Conservation (phyloP, 352 stramenopile species). For the Pythium rhizo-oryzae region DNA sequence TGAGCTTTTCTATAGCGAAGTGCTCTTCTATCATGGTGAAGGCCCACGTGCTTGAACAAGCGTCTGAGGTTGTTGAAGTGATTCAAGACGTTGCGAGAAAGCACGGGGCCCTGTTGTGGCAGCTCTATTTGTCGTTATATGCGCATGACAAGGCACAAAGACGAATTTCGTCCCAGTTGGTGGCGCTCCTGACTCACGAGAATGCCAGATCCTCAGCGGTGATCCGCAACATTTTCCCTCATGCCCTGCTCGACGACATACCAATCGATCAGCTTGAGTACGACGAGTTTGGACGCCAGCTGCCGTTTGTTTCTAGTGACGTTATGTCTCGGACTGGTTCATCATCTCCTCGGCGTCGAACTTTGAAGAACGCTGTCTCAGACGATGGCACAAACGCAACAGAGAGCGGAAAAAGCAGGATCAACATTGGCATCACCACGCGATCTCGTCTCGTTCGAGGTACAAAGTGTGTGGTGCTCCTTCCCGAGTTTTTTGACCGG, state of each 20-base stretch:
- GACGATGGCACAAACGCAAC: slow-evolving; percentile 68
- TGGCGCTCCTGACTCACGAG: slow-evolving; percentile 85
- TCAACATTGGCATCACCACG: slow-evolving; percentile 78
- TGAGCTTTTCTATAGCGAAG: slow-evolving; percentile 87
- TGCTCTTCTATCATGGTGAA: slow-evolving; percentile 88
- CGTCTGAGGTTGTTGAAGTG: slow-evolving; percentile 82
- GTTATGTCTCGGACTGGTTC: slow-evolving; percentile 32
- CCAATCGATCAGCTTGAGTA: slow-evolving; percentile 76
- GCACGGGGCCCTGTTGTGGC: slow-evolving; percentile 81
- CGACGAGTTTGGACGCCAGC: slow-evolving; percentile 79
- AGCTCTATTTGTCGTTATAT: slow-evolving; percentile 82
- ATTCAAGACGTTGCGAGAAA: slow-evolving; percentile 89
- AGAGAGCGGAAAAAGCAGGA: slow-evolving; percentile 68
- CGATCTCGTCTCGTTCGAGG: slow-evolving; percentile 71
- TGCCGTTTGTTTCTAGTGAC: slow-evolving; percentile 54
- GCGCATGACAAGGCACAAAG: slow-evolving; percentile 84
- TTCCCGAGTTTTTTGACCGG: slow-evolving; percentile 88
- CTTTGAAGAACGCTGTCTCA: slow-evolving; percentile 34
- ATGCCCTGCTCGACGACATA: slow-evolving; percentile 79
- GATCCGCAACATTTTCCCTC: slow-evolving; percentile 84
- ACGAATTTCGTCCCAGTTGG: slow-evolving; percentile 84
- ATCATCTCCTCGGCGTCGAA: slow-evolving; percentile 42
- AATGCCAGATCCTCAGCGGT: slow-evolving; percentile 83
- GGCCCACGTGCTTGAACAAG: slow-evolving; percentile 85
- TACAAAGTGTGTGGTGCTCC: slow-evolving; percentile 78